These are phyloP conservation scores for Cytospora piceicola DNA, from an alignment of 2,329 filamentous ascomycete species.

Conservation along the genomic window DNA sequence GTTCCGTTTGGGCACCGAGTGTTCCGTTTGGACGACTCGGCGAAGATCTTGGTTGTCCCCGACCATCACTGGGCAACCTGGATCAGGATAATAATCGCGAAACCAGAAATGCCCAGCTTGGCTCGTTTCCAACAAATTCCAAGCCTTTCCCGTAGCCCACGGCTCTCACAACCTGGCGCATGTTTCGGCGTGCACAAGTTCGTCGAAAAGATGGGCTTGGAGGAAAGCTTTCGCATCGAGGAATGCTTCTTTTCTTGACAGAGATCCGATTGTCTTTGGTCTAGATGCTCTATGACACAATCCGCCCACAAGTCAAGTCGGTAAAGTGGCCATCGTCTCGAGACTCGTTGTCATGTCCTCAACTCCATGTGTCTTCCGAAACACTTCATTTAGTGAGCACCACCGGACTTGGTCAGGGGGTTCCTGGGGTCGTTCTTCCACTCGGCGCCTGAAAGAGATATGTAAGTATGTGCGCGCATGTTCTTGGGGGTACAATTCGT, in stretches of 20 bases:
- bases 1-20: neutral
- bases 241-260: neutral
- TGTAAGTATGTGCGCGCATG: constrained; percentile 26
- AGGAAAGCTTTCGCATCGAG: neutral
- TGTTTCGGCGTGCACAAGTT: neutral
- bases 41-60: neutral
- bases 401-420: constrained; percentile 58
- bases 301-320: constrained; percentile 1
- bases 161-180: neutral
- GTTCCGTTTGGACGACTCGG: neutral
- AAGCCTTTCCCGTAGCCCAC: neutral
- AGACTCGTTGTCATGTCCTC: constrained; percentile 6
- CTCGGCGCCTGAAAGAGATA: constrained; percentile 72
- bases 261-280: constrained; percentile 16
- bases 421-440: constrained; percentile 98
- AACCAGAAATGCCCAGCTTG: neutral
- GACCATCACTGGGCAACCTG: neutral
- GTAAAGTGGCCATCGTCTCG: constrained; percentile 10
- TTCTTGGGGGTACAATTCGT: neutral
- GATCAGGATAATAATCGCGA: neutral
- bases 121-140: neutral
- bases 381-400: constrained; percentile 47
- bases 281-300: constrained; percentile 31
- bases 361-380: neutral
- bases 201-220: neutral